These are phyloP conservation scores for Clonostachys rosea DNA, from an alignment of 2,329 filamentous ascomycete genomes.

Conservation along the genomic window DNA sequence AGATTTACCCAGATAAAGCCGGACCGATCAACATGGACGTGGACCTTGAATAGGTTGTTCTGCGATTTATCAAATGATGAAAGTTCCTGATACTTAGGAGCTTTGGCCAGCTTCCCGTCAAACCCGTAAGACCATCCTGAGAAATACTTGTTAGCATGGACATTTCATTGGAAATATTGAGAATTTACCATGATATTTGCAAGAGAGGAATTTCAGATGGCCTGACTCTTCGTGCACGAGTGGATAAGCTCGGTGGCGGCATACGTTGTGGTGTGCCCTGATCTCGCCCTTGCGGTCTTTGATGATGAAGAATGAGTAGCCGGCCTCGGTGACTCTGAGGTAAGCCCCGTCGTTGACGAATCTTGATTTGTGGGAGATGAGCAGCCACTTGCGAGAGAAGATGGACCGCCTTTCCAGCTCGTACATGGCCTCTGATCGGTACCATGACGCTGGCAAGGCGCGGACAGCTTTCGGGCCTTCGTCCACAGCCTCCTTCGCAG, in stretches of 20 bases:
- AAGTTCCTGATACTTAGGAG: constrained; percentile 52
- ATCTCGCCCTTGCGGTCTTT: constrained; percentile 44
- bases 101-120: constrained; percentile 52
- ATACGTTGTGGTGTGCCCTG: constrained; percentile 59
- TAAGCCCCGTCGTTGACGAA: constrained; percentile 40
- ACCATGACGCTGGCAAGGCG: constrained; percentile 16
- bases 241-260: constrained; percentile 56
- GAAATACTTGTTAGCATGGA: too few species aligned
- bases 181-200: constrained; percentile 51
- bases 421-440: constrained; percentile 36
- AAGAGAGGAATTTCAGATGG: constrained; percentile 46
- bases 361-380: constrained; percentile 11
- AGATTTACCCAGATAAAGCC: constrained; percentile 58
- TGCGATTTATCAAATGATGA: constrained; percentile 49
- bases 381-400: constrained; percentile 46
- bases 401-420: constrained; percentile 45
- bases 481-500: too few species aligned
- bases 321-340: constrained; percentile 48
- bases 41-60: constrained; percentile 51
- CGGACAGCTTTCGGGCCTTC: not conserved
- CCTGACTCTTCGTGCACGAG: constrained; percentile 48
- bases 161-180: not conserved
- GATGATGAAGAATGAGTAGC: constrained; percentile 49
- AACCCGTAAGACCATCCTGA: constrained; percentile 51
- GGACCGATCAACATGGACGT: constrained; percentile 45